Conservation (phyloP, 2,329 filamentous ascomycete genomes). For the Trichoderma gracile region DNA sequence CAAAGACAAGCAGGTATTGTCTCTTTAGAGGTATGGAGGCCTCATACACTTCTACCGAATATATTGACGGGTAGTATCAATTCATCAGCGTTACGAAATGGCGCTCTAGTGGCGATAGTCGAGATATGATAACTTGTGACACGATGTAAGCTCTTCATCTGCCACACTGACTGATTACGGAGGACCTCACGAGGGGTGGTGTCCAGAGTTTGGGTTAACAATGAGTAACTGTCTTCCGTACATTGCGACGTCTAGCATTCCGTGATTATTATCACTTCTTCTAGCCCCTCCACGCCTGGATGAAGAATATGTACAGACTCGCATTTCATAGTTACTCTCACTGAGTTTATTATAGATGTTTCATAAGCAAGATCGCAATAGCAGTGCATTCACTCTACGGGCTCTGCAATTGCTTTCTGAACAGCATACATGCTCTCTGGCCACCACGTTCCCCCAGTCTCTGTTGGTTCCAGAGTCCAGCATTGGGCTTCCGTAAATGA, state of each 20-base stretch:
- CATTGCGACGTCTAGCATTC: background rate
- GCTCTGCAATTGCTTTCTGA: slow-evolving; percentile 17
- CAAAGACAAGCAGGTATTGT: slow-evolving; percentile 8
- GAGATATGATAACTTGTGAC: too few species aligned
- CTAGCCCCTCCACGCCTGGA: too few species aligned
- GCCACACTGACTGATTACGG: too few species aligned
- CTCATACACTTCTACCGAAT: background rate
- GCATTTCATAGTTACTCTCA: too few species aligned
- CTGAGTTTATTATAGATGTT: too few species aligned
- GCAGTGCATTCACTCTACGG: background rate
- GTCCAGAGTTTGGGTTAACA: background rate
- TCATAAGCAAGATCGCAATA: too few species aligned
- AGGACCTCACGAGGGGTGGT: background rate
- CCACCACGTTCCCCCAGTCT: slow-evolving; percentile 2
- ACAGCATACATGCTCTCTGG: slow-evolving; percentile 16
- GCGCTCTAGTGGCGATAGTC: background rate
- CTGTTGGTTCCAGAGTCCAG: background rate
- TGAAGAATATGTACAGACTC: too few species aligned
- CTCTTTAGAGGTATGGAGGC: background rate
- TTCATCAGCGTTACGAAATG: background rate
- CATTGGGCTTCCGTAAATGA: background rate
- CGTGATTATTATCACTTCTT: background rate
- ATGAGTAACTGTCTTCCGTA: background rate
- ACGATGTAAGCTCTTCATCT: too few species aligned
- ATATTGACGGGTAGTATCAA: background rate